Conservation (phyloP, 768 basidiomycete genomes). For the Hericium erinaceus region DNA sequence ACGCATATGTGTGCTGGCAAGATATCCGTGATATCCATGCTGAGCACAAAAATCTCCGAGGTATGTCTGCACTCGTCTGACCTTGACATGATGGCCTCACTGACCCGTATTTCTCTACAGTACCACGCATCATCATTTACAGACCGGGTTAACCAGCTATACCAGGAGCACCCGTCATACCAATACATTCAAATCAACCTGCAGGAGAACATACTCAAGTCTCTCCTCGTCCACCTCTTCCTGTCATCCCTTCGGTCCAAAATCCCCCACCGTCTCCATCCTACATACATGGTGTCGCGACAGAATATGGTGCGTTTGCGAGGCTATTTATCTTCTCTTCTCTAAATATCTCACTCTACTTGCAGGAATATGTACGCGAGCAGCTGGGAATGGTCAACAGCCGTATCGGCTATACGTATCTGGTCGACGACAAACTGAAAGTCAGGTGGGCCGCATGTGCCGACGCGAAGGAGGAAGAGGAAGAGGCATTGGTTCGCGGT, state of each 20-base stretch:
- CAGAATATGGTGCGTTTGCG: slow-evolving; percentile 60
- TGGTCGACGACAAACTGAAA: slow-evolving; percentile 77
- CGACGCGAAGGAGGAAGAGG: slow-evolving; percentile 70
- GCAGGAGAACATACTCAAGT: slow-evolving; percentile 90
- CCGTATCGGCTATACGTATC: slow-evolving; percentile 85
- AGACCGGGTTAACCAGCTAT: slow-evolving; percentile 43
- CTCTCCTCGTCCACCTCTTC: slow-evolving; percentile 81
- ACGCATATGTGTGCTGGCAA: slow-evolving; percentile 68
- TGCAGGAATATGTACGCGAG: slow-evolving; percentile 54
- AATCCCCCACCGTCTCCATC: slow-evolving; percentile 54
- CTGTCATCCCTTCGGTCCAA: slow-evolving; percentile 58
- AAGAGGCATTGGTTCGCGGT: slow-evolving; percentile 57
- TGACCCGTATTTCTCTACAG: slow-evolving; percentile 28
- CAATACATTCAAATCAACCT: slow-evolving; percentile 83
- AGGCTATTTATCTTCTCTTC: neutral
- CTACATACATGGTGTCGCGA: slow-evolving; percentile 69
- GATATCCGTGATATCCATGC: slow-evolving; percentile 71
- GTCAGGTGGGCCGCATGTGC: slow-evolving; percentile 92
- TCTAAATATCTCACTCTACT: neutral
- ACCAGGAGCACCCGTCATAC: slow-evolving; percentile 47
- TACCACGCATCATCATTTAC: slow-evolving; percentile 72
- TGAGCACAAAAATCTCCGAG: slow-evolving; percentile 85
- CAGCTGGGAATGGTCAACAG: slow-evolving; percentile 84
- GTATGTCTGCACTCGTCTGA: slow-evolving; percentile 29
- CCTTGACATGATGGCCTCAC: too few relatives aligned